Conservation (phyloP, 2,329 filamentous ascomycete genomes). For the Pseudogymnoascus sp. region DNA sequence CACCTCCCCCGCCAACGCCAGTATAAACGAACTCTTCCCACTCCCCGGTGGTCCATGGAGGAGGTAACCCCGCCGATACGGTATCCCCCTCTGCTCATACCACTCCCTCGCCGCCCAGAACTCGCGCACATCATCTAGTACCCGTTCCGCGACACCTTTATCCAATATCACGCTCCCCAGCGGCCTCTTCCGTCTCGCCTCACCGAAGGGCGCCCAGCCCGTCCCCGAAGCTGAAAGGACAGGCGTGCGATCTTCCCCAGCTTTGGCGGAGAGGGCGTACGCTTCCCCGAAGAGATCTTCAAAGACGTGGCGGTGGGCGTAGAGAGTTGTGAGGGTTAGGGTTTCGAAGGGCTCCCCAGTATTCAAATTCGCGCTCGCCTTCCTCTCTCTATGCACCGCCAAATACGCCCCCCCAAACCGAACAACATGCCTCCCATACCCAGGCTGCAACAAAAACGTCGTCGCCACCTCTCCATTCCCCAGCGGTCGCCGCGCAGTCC, state of each 20-base stretch:
- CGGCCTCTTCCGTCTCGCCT: conserved; percentile 77
- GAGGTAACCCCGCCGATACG: conserved; percentile 81
- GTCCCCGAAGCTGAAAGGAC: conserved; percentile 81
- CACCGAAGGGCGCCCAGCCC: conserved; percentile 77
- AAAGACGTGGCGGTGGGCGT: conserved; percentile 80
- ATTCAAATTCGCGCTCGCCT: conserved; percentile 68
- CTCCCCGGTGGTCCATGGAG: conserved; percentile 84
- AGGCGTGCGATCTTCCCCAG: conserved; percentile 83
- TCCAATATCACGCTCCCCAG: conserved; percentile 82
- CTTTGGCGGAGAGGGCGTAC: conserved; percentile 66
- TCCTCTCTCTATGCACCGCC: conserved; percentile 76
- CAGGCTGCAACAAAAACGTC: conserved; percentile 81
- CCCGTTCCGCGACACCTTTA: conserved; percentile 69
- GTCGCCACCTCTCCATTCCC: conserved; percentile 61
- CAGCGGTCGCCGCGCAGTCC: conserved; percentile 51
- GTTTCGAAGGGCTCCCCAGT: conserved; percentile 92
- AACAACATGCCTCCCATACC: conserved; percentile 80
- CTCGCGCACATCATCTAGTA: conserved; percentile 72
- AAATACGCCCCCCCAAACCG: conserved; percentile 84
- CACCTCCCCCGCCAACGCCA: conserved; percentile 83
- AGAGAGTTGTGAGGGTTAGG: conserved; percentile 83
- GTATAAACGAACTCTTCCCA: conserved; percentile 93
- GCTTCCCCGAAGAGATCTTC: conserved; percentile 85
- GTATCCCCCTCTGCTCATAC: conserved; percentile 92
- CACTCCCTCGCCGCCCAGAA: conserved; percentile 73